These are phyloP conservation scores for Alternaria gaisen DNA, from an alignment of 2,329 filamentous ascomycete genomes.

Conservation along the genomic window DNA sequence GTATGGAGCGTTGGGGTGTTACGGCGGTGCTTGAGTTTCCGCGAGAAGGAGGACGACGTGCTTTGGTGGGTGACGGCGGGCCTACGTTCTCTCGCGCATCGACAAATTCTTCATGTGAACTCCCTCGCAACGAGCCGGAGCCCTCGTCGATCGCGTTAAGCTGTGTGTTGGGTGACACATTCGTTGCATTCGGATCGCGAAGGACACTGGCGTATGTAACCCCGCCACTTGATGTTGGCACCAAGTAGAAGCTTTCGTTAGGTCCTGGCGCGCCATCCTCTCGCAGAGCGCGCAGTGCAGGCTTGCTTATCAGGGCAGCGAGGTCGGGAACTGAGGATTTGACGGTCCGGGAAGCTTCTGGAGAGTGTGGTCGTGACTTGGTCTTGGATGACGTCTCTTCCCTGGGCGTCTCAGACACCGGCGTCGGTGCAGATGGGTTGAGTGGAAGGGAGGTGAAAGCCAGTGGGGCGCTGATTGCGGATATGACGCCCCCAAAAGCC, in stretches of 20 bases:
- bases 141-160: slow-evolving; percentile 54
- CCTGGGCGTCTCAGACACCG: slow-evolving; percentile 38
- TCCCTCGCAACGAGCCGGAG: slow-evolving; percentile 37
- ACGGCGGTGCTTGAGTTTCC: slow-evolving; percentile 27
- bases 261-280: slow-evolving; percentile 65
- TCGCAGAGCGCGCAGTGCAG: slow-evolving; percentile 80
- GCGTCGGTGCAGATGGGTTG: slow-evolving; percentile 38
- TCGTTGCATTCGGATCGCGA: slow-evolving; percentile 40
- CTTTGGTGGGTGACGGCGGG: slow-evolving; percentile 56
- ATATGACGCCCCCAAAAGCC: slow-evolving; percentile 88
- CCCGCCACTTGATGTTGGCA: slow-evolving; percentile 89
- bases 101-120: slow-evolving; percentile 77
- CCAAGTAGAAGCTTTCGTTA: slow-evolving; percentile 79
- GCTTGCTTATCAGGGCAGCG: slow-evolving; percentile 82
- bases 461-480: slow-evolving; percentile 85
- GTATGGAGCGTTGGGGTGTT: slow-evolving; percentile 39
- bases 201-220: slow-evolving; percentile 93
- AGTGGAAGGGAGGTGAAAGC: slow-evolving; percentile 93
- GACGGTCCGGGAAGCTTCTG: slow-evolving; percentile 43
- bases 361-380: slow-evolving; percentile 36
- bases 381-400: slow-evolving; percentile 33
- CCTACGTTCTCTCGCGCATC: slow-evolving; percentile 77
- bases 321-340: slow-evolving; percentile 74
- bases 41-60: slow-evolving; percentile 48
- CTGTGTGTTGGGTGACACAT: slow-evolving; percentile 59